Base-by-base conservation (phyloP, 768 basidiomycete genomes). In the Polyporus arcularius region DNA sequence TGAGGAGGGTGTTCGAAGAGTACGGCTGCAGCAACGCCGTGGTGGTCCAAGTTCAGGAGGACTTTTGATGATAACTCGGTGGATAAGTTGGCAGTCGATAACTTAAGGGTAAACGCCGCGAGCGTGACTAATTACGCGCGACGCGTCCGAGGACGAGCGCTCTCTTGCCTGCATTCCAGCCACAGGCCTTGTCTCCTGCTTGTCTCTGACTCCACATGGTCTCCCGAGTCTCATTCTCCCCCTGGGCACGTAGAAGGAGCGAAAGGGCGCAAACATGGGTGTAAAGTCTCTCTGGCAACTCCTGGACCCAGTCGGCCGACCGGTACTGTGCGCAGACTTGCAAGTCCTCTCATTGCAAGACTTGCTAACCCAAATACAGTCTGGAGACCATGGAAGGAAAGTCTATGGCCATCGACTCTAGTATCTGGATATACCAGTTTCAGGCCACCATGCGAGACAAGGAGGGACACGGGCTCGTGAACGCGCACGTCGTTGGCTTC, bases 391-490 rank as follows among this genome's bases (percentile, higher is more conserved):
- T 96, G 71, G 95, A 96, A 69, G 95, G 94, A n/a, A 96, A 95
- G 72, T 79, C 86, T 10, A 85, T 99, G 77, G 97, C 97, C 3
- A 98, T 99, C 57, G 97, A 99, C 75, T 98, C 96, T 4, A 97
- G 94, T 66, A 98, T 99, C 64, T 99, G 97, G 97, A 87, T 99
- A 55, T 99, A 99, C 74, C 97, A 99, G 74, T 99, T 99, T 70
- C 96, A 98, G 76, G 96, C 96, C 21, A 98, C 97, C 9, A 98
- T 98, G 96, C 86, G 97, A 26, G 96, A 96, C 75, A 98, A 94
- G 70, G 94, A 98, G 60, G 97, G 97, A 30, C 86, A 88, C 26
- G 92, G 84, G 12, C 77, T 99, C 46, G 85, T 90, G 54, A 98
- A 98, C 70, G 96, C 96, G 1, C 97, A 98, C 75, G 87, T 99